Evolutionary conservation across 306 rosid genomes (phyloP), one percentile per base, ranked within the genome.

Genomic region (Boehmeria nivea): DNA sequence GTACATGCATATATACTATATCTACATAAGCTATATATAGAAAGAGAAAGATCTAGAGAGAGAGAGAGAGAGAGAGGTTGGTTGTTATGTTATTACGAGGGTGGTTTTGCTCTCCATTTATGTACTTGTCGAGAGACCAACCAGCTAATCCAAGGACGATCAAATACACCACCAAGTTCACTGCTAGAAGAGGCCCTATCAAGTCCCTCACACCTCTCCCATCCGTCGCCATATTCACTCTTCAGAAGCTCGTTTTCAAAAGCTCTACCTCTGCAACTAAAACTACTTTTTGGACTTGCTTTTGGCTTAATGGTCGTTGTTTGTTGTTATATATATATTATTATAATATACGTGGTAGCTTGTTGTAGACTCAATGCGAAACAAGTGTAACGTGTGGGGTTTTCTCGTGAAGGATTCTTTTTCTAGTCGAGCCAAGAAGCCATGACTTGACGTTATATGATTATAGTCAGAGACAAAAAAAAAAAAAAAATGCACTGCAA

Each of bases 71-170:
- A 9, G 24, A 19, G 27, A 39, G 31, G 54, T 8, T n/a, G n/a
- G n/a, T n/a, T n/a, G n/a, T n/a, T n/a, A n/a, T n/a, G n/a, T n/a
- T 1, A 9, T 21, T 76, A 76, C 81, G 78, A 5, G 66, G 72
- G 60, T 72, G 75, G 46, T 72, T 54, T 23, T 72, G 78, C 34
- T 72, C 69, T 4, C 75, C 75, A 58, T 72, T 25, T 53, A 72
- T 76, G 59, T 63, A 76, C 20, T 76, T 68, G 70, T 76, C 72
- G 6, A 76, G 65, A 19, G 75, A 76, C 82, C 72, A 76, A 11
- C 69, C 75, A 27, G 78, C 82, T 12, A 76, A 54, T 22, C 78
- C 75, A 36, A 76, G 63, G 12, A 64, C 63, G 6, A 76, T 60
- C 3, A 72, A 19, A 54, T 43, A 55, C 26, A 59, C 69, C 25